Conservation (phyloP, 2,329 filamentous ascomycete genomes). For the Ophiostoma montium region DNA sequence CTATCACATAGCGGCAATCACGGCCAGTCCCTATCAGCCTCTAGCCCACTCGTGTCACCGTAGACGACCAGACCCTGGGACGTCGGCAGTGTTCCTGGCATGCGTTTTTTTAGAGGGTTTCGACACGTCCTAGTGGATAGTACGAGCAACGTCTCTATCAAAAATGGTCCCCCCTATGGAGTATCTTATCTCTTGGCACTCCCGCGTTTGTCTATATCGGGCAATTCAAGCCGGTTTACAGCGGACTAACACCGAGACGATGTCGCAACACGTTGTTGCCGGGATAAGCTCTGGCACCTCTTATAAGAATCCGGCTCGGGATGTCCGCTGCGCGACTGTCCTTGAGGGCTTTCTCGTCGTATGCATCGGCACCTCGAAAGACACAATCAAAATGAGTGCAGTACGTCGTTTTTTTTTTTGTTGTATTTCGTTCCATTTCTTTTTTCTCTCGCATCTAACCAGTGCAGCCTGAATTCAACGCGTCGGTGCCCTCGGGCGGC, state of each 20-base stretch:
- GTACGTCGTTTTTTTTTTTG: not conserved
- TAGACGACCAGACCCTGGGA: too few relatives aligned
- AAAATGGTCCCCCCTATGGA: not conserved
- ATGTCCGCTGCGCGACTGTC: too few relatives aligned
- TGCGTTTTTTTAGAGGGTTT: too few relatives aligned
- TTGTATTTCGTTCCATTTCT: not conserved
- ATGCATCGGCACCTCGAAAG: not conserved
- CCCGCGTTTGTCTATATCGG: not conserved
- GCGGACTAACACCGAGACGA: not conserved
- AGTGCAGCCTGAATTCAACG: constrained; percentile 8
- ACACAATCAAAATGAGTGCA: not conserved
- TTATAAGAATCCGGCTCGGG: not conserved
- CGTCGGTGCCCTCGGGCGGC: constrained; percentile 36
- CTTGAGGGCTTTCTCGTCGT: not conserved
- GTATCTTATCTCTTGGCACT: not conserved
- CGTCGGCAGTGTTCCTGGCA: too few relatives aligned
- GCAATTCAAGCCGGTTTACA: not conserved
- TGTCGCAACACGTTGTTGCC: not conserved
- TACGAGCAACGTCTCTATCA: not conserved
- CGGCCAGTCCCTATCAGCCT: too few relatives aligned
- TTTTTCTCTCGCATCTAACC: not conserved
- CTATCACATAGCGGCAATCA: too few relatives aligned
- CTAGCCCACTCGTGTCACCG: too few relatives aligned
- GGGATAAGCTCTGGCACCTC: not conserved
- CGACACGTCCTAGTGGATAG: too few relatives aligned